Base-by-base conservation (phyloP, 2,329 filamentous ascomycete species). In the Alternaria panax region DNA sequence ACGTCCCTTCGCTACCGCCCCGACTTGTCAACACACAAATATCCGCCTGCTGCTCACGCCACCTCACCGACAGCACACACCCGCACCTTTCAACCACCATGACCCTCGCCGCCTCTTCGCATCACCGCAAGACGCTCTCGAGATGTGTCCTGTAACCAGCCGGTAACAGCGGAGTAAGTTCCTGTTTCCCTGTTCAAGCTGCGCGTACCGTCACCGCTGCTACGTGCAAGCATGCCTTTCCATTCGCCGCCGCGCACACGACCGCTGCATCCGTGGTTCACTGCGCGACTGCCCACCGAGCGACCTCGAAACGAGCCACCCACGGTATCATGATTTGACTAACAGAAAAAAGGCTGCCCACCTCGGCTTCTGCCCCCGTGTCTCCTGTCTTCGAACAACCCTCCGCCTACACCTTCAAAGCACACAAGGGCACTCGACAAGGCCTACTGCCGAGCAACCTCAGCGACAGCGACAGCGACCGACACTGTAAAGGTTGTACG, bases 121-220 rank as follows among this genome's bases (percentile, higher is more conserved):
- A 66, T 60, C 57, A 57, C 51, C 63, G 65, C 68, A 71, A 71
- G 63, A 70, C 67, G 67, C 65, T 59, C 51, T 60, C 61, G 68
- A 64, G 47, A 72, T 72, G 70, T 68, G 58, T 69, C 54, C 68
- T 72, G 63, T 71, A 65, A 69, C 57, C 57, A 58, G 53, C 43
- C 66, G 58, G 60, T 72, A 65, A 71, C 60, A 57, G 64, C 69
- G 62, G 66, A 67, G 69, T 72, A 64, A 64, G 68, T 67, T 27
- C 18, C 36, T 4, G 20, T 27, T 20, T 42, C 22, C 14, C 34
- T 16, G 25, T n/a, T 18, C 20, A 16, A 18, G 25, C 20, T 48
- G n/a, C 43, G 18, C 20, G 11, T 41, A 9, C 41, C 12, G 16
- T 22, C 45, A 47, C 22, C 24, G 5, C 22, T 16, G 12, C 38